Conservation (phyloP, 1,284 basidiomycete genomes). For the Inonotus obliquus region DNA sequence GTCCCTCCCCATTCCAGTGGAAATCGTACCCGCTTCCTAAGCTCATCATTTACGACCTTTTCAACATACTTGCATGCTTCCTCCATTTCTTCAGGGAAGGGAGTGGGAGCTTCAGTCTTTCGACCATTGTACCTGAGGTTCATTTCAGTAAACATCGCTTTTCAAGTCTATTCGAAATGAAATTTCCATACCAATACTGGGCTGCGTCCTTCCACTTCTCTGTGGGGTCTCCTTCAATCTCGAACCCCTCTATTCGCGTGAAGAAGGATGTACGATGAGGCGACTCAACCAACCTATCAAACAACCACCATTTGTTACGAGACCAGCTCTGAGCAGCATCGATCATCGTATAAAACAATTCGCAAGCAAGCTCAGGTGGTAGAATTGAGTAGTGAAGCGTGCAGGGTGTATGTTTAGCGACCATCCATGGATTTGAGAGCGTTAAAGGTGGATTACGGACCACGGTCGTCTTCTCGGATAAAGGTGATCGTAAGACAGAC, state of each 20-base stretch:
- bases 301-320: slow-evolving; percentile 80
- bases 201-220: slow-evolving; percentile 58
- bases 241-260: slow-evolving; percentile 39
- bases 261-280: slow-evolving; percentile 83
- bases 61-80: slow-evolving; percentile 77
- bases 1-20: slow-evolving; percentile 69
- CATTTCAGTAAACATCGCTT: not conserved
- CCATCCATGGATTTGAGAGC: slow-evolving; percentile 51
- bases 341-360: slow-evolving; percentile 65
- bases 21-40: slow-evolving; percentile 58
- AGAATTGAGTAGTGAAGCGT: slow-evolving; percentile 66
- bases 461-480: slow-evolving; percentile 35
- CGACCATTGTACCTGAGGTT: slow-evolving; percentile 74
- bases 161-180: slow-evolving; percentile 2
- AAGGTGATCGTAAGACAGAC: slow-evolving; percentile 49
- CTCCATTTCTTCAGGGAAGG: slow-evolving; percentile 72
- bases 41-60: slow-evolving; percentile 68
- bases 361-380: slow-evolving; percentile 66
- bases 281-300: slow-evolving; percentile 76
- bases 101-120: slow-evolving; percentile 46
- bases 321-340: slow-evolving; percentile 61
- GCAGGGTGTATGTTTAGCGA: slow-evolving; percentile 71
- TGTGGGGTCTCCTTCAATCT: slow-evolving; percentile 33
- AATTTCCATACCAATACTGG: slow-evolving; percentile 60
- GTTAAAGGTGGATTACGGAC: slow-evolving; percentile 48